These are phyloP conservation scores for Phanerochaete sordida DNA, from an alignment of 768 basidiomycete species.

Conservation along the genomic window DNA sequence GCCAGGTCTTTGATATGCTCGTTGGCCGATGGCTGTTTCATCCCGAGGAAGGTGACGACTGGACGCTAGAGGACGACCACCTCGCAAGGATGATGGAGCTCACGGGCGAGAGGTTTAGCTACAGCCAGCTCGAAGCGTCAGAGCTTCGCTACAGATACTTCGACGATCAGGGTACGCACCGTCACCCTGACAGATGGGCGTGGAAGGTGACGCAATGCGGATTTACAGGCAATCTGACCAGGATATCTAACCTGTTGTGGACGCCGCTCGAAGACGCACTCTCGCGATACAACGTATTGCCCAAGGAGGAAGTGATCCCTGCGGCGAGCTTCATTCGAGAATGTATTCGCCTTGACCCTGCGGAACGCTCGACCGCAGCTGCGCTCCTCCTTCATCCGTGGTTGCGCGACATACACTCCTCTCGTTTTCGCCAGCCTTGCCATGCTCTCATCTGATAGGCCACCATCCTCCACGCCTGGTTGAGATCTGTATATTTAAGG, in stretches of 20 bases:
- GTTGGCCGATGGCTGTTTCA: slow-evolving; percentile 21
- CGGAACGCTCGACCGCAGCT: background rate
- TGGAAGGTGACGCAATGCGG: no score
- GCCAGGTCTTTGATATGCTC: slow-evolving; percentile 24
- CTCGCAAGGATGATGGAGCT: slow-evolving; percentile 29
- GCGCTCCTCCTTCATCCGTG: background rate
- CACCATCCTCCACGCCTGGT: no score
- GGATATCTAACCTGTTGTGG: background rate
- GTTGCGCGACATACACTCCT: background rate
- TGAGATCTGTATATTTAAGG: no score
- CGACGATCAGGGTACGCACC: background rate
- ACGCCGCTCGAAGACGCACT: background rate
- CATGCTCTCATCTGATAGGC: no score
- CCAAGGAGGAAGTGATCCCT: background rate
- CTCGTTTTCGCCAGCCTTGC: no score
- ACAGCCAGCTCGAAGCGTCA: slow-evolving; percentile 10
- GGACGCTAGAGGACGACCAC: slow-evolving; percentile 24
- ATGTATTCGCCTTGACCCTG: slow-evolving; percentile 2
- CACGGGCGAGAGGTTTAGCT: slow-evolving; percentile 22
- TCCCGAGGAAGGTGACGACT: slow-evolving; percentile 10
- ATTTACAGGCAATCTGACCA: background rate
- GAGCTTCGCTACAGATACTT: no score
- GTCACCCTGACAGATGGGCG: no score
- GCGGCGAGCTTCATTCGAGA: slow-evolving; percentile 2
- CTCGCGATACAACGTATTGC: background rate